Evolutionary conservation across 75 land plant species (phyloP), one percentile per base, ranked within the genome.

Genomic region (Gnetum montanum): DNA sequence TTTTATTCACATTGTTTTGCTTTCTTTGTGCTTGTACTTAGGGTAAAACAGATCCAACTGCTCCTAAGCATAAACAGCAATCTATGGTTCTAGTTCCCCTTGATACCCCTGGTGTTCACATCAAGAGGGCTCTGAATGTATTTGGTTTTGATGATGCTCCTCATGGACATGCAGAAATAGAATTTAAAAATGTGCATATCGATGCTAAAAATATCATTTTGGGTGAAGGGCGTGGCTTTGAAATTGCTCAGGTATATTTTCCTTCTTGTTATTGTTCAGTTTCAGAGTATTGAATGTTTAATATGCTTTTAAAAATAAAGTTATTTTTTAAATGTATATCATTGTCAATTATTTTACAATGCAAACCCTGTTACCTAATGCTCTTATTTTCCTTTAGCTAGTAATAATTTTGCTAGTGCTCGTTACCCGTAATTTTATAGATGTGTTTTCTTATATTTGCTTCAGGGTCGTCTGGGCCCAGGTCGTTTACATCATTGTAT

Each of bases 71-170:
- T 68, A 90, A 77, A 69, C 98, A 94, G 49, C 98, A 94, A 54
- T 90, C 98, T 12, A 94, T 94, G 98, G 81, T 94, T 44, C 73
- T 94, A 34, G 98, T 94, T 28, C 88, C 80, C 30, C 64, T 74
- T 4, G 67, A 71, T 31, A 77, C 91, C 20, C 88, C 87, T 23
- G 98, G 98, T 15, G 82, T 94, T 48, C 45, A 59, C 15, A 76
- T 94, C 35, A 77, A 75, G 46, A 68, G 96, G 22, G 85, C 98
- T 26, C 60, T 94, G 35, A 62, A 55, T 16, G 98, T 94, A 8
- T 94, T 82, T 81, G 98, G 98, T 30, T 94, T 76, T 68, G 98
- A 94, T 71, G 98, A 94, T 77, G 98, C 98, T 34, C 98, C 98
- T 60, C 98, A 94, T 78, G 98, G 98, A 2, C 98, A 94, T 70